Conservation (phyloP, 2,329 filamentous ascomycete species). For the Cadophora sp. region DNA sequence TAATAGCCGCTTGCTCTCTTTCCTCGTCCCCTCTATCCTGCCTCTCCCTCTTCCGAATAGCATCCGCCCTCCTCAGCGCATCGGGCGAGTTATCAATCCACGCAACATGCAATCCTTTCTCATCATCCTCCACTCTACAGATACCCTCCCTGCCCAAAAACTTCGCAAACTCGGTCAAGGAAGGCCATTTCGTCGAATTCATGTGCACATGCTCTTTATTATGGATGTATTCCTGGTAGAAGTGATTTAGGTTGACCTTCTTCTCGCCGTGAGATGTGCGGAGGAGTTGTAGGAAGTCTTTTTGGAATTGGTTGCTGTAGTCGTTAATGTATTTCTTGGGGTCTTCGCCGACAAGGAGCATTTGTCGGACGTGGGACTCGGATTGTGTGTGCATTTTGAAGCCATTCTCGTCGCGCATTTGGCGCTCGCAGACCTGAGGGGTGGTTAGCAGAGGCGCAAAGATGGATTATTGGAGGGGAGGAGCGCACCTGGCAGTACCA, state of each 20-base stretch:
- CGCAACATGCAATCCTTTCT: constrained; percentile 83
- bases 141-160: constrained; percentile 85
- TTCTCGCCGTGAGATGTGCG: constrained; percentile 91
- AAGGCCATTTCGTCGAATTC: constrained; percentile 91
- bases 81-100: constrained; percentile 95
- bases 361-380: constrained; percentile 88
- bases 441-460: constrained; percentile 22
- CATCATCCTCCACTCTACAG: constrained; percentile 87
- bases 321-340: constrained; percentile 83
- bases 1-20: constrained; percentile 81
- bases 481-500: constrained; percentile 81
- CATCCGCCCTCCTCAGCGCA: constrained; percentile 79
- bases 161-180: constrained; percentile 89
- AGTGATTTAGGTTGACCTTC: constrained; percentile 84
- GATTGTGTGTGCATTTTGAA: constrained; percentile 93
- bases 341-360: constrained; percentile 87
- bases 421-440: constrained; percentile 74
- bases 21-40: constrained; percentile 93
- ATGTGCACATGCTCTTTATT: constrained; percentile 91
- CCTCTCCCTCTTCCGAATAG: constrained; percentile 80
- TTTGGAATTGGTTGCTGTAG: constrained; percentile 81
- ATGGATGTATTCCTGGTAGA: constrained; percentile 93
- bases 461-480: not conserved
- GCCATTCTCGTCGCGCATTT: constrained; percentile 85
- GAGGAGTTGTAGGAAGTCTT: constrained; percentile 79